phyloP scores from a whole-genome alignment of 768 basidiomycete genomes.

The Tricholoma sp. region DNA sequence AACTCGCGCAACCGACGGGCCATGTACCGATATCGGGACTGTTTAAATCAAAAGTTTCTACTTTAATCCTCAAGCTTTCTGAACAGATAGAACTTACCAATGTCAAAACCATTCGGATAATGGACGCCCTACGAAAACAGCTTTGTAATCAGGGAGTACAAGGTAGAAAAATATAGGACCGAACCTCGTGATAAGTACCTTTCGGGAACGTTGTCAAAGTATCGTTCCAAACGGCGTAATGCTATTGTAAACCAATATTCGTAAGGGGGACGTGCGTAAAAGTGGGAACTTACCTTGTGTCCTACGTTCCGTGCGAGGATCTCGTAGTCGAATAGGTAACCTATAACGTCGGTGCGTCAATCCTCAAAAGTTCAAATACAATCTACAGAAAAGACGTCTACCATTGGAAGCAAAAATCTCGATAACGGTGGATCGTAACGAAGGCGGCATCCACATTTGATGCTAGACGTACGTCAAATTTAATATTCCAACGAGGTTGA shows the following conservation, averaged over 20 bases:
- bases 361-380: neutral
- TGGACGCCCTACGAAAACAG: constrained; percentile 2
- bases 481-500: neutral
- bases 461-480: constrained; percentile 26
- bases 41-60: neutral
- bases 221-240: constrained; percentile 70
- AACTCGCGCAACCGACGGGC: constrained; percentile 7
- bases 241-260: constrained; percentile 20
- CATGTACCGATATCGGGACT: constrained; percentile 11
- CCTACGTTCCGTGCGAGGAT: constrained; percentile 41
- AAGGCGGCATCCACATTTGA: constrained; percentile 64
- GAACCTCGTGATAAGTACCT: constrained; percentile 25
- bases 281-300: constrained; percentile 25
- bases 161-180: neutral
- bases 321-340: constrained; percentile 37
- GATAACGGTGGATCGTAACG: constrained; percentile 57
- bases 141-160: neutral
- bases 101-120: constrained; percentile 9
- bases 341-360: constrained; percentile 13
- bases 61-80: neutral
- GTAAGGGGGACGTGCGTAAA: neutral
- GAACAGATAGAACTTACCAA: constrained; percentile 3
- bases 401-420: constrained; percentile 64
- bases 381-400: neutral
- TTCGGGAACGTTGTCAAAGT: constrained; percentile 37